phyloP scores from a whole-genome alignment of 2,329 filamentous ascomycete species.

The Colletotrichum siamense region DNA sequence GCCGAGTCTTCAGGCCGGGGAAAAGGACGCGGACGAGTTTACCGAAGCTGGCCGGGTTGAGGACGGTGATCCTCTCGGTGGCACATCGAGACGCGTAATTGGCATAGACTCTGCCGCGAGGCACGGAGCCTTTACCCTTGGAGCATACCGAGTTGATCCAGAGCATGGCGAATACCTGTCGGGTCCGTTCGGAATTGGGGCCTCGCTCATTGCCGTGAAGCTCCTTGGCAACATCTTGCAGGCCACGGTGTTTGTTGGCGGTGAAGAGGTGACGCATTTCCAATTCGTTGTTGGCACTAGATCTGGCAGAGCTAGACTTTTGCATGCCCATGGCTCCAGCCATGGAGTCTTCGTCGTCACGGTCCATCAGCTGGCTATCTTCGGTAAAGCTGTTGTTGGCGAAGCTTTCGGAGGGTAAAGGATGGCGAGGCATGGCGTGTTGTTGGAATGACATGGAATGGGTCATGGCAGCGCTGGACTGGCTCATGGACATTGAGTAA shows the following conservation, averaged over 20 bases:
- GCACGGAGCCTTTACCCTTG: constrained; percentile 83
- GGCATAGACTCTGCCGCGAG: constrained; percentile 90
- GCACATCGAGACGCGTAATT: constrained; percentile 94
- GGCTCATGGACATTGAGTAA: constrained; percentile 48
- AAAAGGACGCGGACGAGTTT: constrained; percentile 97
- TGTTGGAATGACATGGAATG: constrained; percentile 37
- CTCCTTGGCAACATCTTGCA: constrained; percentile 77
- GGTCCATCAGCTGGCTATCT: constrained; percentile 66
- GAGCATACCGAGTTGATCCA: constrained; percentile 80
- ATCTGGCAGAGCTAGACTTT: constrained; percentile 64
- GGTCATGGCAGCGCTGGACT: constrained; percentile 30
- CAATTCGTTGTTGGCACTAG: constrained; percentile 80
- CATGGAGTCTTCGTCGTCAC: constrained; percentile 64
- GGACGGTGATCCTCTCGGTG: constrained; percentile 88
- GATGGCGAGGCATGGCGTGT: constrained; percentile 48
- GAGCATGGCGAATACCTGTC: constrained; percentile 88
- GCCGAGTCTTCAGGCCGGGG: constrained; percentile 89
- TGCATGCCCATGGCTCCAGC: constrained; percentile 48
- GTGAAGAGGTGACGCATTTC: constrained; percentile 79
- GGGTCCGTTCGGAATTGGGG: constrained; percentile 81
- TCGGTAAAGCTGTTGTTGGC: constrained; percentile 62
- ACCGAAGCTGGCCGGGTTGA: constrained; percentile 97
- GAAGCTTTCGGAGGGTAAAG: constrained; percentile 60
- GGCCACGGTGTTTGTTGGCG: constrained; percentile 69
- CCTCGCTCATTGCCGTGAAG: constrained; percentile 81